Base-by-base conservation (phyloP, 2,329 filamentous ascomycete genomes). In the Diaporthe eres region DNA sequence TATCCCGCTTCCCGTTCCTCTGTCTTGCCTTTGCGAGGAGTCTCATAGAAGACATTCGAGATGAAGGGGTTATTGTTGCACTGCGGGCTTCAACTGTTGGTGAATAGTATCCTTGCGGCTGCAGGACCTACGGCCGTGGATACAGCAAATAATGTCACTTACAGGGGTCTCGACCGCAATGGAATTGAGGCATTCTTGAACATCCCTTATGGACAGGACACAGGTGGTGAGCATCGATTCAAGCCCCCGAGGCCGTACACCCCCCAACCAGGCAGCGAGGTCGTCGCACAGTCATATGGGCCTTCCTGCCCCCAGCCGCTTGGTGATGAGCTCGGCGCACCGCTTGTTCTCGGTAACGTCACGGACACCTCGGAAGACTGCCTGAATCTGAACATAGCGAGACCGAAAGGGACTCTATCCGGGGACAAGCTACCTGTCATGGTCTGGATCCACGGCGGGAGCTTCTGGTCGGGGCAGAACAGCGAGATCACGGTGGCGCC, bases 121-220 rank as follows among this genome's bases (percentile, higher is more conserved):
- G 47, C 49, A 42, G 39, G 44, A 34, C 71, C 58, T 34, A 31
- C 44, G 19, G 74, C 60, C 37, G 39, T 72, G 37, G 74, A 75
- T 60, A 31, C 44, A 28, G n/a, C 47, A 22, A 60, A 34, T 31
- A 63, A 72, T 28, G 80, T 88, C 63, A 86, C 82, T 0, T 88
- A 88, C 77, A 75, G 78, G n/a, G 87, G 88, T 13, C 77, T 87
- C 28, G 74, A 81, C 13, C 83, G 85, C 76, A 87, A 86, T 75
- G 85, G 82, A 31, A 82, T 88, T 51, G 87, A 89, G 72, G 81
- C 85, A 12, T 89, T 88, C 76, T 82, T 87, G 5, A 84, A 84
- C n/a, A 86, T 89, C 31, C 85, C 83, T 1, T 89, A 87, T 65
- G 87, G 85, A 6, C 78, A 87, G 70, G 86, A 88, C 76, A 89